A percentile compares a stretch with the other conserved stretches of the same genome.
phyloP scores from a whole-genome alignment of 2,329 filamentous ascomycete species.

The Xenosphaeropsis pyriputrescens region DNA sequence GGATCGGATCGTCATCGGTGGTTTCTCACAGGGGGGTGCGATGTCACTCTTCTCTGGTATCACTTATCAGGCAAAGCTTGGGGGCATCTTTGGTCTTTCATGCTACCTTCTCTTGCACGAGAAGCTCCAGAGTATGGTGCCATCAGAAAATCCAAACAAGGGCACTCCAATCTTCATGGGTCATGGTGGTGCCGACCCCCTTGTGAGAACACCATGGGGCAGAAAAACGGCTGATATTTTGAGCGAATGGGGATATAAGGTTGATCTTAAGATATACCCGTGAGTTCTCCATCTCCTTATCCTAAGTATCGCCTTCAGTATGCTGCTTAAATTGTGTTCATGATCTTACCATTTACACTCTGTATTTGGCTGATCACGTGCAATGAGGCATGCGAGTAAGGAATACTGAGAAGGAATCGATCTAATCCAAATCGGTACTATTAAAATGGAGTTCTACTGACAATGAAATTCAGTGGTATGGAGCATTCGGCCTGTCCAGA shows the following conservation, averaged over 20 bases:
- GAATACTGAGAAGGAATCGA: too few relatives aligned
- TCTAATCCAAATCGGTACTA: background rate
- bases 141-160: conserved; percentile 45
- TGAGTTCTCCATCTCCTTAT: conserved; percentile 24
- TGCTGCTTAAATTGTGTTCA: too few relatives aligned
- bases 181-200: conserved; percentile 65
- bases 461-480: conserved; percentile 36
- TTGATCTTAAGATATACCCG: conserved; percentile 64
- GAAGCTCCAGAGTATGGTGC: conserved; percentile 42
- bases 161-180: conserved; percentile 78
- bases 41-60: conserved; percentile 73
- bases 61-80: conserved; percentile 58
- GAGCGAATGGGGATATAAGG: conserved; percentile 54
- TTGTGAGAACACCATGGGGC: conserved; percentile 59
- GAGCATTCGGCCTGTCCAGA: conserved; percentile 61
- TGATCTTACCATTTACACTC: too few relatives aligned
- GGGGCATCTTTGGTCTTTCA: conserved; percentile 77
- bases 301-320: too few relatives aligned
- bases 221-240: conserved; percentile 50
- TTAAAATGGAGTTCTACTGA: conserved; percentile 1
- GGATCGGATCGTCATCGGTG: conserved; percentile 72
- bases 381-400: too few relatives aligned
- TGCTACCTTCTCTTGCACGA: conserved; percentile 63
- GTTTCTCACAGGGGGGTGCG: conserved; percentile 78
- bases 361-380: too few relatives aligned